A percentile compares a stretch with the other conserved stretches of the same genome.
Conservation (phyloP, 2,329 filamentous ascomycete species). For the Torrubiellomyces zombiae region DNA sequence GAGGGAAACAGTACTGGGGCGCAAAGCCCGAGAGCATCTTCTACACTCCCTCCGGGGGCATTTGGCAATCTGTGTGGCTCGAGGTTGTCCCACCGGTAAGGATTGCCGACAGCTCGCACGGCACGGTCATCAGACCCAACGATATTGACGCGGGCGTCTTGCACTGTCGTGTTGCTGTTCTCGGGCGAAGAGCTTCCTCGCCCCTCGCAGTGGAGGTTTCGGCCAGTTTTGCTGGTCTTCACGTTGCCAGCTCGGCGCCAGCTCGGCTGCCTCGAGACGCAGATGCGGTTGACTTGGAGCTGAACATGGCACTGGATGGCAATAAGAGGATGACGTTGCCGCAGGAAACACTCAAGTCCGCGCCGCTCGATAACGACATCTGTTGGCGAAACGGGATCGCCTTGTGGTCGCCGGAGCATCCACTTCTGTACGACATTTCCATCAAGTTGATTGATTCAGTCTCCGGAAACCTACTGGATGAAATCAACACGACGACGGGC, state of each 20-base stretch:
- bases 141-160: constrained; percentile 35
- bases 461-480: constrained; percentile 27
- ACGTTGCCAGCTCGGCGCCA: constrained; percentile 25
- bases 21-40: constrained; percentile 43
- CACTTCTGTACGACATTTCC: constrained; percentile 36
- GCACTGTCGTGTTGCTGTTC: constrained; percentile 30
- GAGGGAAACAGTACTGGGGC: constrained; percentile 52
- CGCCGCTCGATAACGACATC: constrained; percentile 18
- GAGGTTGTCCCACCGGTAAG: constrained; percentile 35
- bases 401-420: constrained; percentile 43
- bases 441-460: constrained; percentile 32
- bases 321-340: constrained; percentile 23
- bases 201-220: constrained; percentile 34
- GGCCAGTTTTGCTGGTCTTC: constrained; percentile 29
- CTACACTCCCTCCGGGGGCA: constrained; percentile 39
- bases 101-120: constrained; percentile 37
- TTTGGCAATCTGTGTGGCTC: constrained; percentile 41
- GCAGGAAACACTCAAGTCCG: constrained; percentile 13
- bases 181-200: constrained; percentile 29
- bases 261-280: constrained; percentile 30
- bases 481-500: constrained; percentile 41
- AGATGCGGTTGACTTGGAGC: constrained; percentile 27
- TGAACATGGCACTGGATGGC: constrained; percentile 29
- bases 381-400: constrained; percentile 39
- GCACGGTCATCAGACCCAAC: constrained; percentile 39